Conservation (phyloP, 495 filamentous ascomycete species). For the Aspergillus bridgeri region DNA sequence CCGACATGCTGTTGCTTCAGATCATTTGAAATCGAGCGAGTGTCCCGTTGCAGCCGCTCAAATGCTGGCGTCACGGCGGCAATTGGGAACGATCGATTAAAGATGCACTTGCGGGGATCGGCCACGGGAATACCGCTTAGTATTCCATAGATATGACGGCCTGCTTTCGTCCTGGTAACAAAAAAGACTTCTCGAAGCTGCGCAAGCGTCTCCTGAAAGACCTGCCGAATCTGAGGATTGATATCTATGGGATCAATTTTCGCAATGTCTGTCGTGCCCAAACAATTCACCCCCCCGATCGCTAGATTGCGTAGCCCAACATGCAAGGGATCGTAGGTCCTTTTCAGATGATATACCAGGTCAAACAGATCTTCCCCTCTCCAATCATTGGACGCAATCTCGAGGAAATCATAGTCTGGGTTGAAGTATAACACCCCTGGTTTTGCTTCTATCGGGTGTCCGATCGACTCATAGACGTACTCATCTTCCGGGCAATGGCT, state of each 20-base stretch:
- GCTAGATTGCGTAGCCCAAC: background rate
- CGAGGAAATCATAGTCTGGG: background rate
- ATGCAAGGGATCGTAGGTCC: background rate
- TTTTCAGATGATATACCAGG: background rate
- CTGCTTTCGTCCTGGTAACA: background rate
- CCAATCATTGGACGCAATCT: background rate
- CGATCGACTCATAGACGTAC: background rate
- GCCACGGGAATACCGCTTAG: background rate
- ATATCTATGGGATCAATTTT: background rate
- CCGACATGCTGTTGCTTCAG: conserved; percentile 2
- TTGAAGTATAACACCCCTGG: background rate
- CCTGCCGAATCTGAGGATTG: background rate
- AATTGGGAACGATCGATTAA: background rate
- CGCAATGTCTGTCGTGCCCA: background rate
- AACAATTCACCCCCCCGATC: background rate
- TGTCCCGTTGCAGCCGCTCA: conserved; percentile 1
- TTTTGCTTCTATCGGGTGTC: background rate
- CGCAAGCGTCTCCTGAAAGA: conserved; percentile 1
- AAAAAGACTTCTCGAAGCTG: conserved; percentile 10
- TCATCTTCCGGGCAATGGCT: background rate
- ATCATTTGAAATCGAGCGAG: background rate
- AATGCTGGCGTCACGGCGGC: background rate
- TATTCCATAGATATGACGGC: background rate
- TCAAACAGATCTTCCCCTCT: background rate
- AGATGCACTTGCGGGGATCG: background rate